Evolutionary conservation across 768 basidiomycete species (phyloP).

Genomic region (Termitomyces sp.): DNA sequence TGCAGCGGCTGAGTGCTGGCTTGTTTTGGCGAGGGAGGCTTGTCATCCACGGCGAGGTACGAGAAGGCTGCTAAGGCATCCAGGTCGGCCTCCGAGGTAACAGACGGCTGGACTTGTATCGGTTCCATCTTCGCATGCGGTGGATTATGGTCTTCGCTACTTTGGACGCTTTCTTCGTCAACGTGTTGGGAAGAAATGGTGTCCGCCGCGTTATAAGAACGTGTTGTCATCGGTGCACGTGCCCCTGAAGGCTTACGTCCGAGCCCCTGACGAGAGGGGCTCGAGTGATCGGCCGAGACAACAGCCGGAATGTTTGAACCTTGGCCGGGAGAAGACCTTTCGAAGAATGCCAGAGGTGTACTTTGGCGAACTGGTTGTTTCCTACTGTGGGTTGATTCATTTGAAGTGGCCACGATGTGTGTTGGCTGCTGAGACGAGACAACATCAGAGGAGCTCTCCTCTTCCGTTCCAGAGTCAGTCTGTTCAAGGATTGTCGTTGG

Average conservation of each 20-base stretch:
- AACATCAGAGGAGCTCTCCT: slow-evolving; percentile 19
- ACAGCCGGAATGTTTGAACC: slow-evolving; percentile 17
- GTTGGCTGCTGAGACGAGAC: slow-evolving; percentile 2
- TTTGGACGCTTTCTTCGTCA: slow-evolving; percentile 27
- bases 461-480: slow-evolving; percentile 32
- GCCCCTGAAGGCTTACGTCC: slow-evolving; percentile 81
- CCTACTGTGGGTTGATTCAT: slow-evolving; percentile 8
- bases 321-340: slow-evolving; percentile 18
- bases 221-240: slow-evolving; percentile 61
- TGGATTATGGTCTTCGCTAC: slow-evolving; percentile 19
- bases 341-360: slow-evolving; percentile 37
- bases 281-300: slow-evolving; percentile 25
- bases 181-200: slow-evolving; percentile 34
- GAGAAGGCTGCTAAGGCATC: slow-evolving; percentile 80
- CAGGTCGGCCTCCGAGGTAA: slow-evolving; percentile 42
- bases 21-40: slow-evolving; percentile 25
- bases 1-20: slow-evolving; percentile 33
- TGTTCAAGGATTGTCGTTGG: slow-evolving; percentile 43
- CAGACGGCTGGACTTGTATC: slow-evolving; percentile 7
- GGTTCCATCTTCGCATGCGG: slow-evolving; percentile 7
- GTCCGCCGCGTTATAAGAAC: slow-evolving; percentile 36
- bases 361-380: slow-evolving; percentile 28
- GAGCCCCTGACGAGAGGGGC: slow-evolving; percentile 34
- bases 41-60: slow-evolving; percentile 56
- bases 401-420: slow-evolving; percentile 4